Percentiles rank a stretch among this genome's conserved stretches.
Conservation (phyloP, 2,329 filamentous ascomycete species). For the Cordyceps fumosorosea region DNA sequence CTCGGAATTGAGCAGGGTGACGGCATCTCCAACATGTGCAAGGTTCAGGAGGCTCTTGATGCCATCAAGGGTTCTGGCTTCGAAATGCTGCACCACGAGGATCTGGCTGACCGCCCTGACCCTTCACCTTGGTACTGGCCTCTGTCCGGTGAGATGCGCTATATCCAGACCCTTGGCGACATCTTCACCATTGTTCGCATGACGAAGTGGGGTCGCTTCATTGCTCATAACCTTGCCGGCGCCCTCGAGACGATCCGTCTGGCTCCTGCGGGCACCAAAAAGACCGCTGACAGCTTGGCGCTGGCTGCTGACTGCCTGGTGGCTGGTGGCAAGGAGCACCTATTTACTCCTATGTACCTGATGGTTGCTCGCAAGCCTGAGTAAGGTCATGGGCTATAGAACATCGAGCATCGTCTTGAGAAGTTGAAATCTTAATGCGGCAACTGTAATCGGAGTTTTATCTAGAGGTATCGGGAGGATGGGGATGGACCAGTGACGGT, state of each 20-base stretch:
- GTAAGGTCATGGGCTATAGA: background rate
- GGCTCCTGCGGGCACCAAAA: conserved; percentile 72
- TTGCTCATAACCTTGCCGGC: conserved; percentile 68
- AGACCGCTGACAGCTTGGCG: conserved; percentile 78
- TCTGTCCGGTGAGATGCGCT: conserved; percentile 69
- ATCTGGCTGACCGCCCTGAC: conserved; percentile 50
- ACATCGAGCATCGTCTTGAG: background rate
- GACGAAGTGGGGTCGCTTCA: conserved; percentile 68
- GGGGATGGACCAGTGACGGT: background rate
- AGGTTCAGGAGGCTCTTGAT: conserved; percentile 65
- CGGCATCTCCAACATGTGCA: conserved; percentile 93
- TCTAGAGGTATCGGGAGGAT: background rate
- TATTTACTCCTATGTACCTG: conserved; percentile 95
- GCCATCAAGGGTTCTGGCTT: conserved; percentile 85
- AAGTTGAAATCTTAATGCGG: background rate
- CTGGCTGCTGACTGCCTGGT: conserved; percentile 74
- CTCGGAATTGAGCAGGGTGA: conserved; percentile 88
- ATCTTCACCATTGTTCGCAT: conserved; percentile 73
- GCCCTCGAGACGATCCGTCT: conserved; percentile 63
- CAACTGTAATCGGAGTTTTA: background rate
- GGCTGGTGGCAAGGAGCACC: conserved; percentile 70
- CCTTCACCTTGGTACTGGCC: conserved; percentile 85
- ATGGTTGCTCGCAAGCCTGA: conserved; percentile 82
- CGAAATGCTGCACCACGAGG: conserved; percentile 48
- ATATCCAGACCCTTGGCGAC: conserved; percentile 68